A percentile compares a stretch with the other conserved stretches of the same genome.
phyloP scores from a whole-genome alignment of 2,329 filamentous ascomycete genomes.

The Penicillium sp. region DNA sequence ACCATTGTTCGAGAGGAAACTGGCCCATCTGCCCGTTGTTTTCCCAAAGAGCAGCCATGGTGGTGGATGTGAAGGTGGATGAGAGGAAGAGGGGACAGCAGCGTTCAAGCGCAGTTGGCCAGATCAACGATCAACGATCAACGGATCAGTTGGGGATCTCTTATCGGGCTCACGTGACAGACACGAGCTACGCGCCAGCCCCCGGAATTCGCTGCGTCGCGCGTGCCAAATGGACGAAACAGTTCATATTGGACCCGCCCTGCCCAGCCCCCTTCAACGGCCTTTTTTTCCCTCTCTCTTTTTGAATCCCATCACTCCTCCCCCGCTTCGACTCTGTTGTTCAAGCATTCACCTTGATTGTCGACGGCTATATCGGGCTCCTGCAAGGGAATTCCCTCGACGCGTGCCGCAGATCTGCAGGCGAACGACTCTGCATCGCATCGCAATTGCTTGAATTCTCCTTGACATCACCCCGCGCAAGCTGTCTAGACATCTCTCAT shows the following conservation, averaged over 20 bases:
- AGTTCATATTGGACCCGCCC: conserved; percentile 10
- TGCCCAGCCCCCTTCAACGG: conserved; percentile 14
- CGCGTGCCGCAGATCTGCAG: conserved; percentile 9
- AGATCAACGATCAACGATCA: not conserved
- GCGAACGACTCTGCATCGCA: not conserved
- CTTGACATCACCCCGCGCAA: not conserved
- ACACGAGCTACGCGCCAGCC: not conserved
- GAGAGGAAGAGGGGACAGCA: not conserved
- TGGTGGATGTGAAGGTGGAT: conserved; percentile 6
- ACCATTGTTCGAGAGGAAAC: conserved; percentile 92
- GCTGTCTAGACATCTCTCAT: not conserved
- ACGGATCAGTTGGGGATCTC: not conserved
- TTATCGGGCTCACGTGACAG: too few relatives aligned
- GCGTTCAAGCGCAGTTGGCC: not conserved
- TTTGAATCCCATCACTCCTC: not conserved
- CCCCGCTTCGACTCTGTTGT: not conserved
- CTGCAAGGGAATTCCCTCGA: conserved; percentile 14
- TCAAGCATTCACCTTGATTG: not conserved
- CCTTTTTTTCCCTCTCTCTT: not conserved
- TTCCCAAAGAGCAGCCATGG: conserved; percentile 46
- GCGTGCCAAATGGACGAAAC: conserved; percentile 11
- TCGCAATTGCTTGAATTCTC: not conserved
- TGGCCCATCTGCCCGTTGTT: conserved; percentile 51
- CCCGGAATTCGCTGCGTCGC: too few relatives aligned
- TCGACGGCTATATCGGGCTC: not conserved